Conservation (phyloP, 2,329 filamentous ascomycete species). For the Epichloe typhina region DNA sequence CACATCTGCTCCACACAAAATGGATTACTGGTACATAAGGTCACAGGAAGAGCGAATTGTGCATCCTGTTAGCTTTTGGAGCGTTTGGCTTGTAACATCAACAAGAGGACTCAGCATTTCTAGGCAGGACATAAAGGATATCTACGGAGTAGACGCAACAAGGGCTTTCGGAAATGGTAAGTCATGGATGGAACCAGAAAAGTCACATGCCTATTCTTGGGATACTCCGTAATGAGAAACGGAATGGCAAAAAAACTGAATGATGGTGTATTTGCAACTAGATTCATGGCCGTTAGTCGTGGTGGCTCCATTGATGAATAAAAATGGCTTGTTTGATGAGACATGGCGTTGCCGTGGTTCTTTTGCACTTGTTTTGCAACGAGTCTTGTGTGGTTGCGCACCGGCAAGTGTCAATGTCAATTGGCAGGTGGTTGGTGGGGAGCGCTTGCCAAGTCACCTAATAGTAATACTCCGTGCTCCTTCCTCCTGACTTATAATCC, state of each 20-base stretch:
- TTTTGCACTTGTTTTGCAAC: no score
- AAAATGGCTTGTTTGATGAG: background rate
- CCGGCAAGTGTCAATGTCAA: no score
- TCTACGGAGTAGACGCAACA: background rate
- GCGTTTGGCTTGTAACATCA: conserved; percentile 1
- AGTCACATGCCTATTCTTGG: background rate
- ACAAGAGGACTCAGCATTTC: background rate
- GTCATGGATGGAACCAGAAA: background rate
- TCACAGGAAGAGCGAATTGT: background rate
- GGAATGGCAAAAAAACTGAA: background rate
- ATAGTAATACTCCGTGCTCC: no score
- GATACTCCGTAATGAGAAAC: background rate
- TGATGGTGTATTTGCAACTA: background rate
- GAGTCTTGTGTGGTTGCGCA: no score
- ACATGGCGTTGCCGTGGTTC: no score
- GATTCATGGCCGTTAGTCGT: background rate
- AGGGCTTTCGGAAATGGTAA: background rate
- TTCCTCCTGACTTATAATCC: no score
- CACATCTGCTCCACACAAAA: background rate
- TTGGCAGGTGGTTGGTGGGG: no score
- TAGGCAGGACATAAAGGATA: conserved; percentile 1
- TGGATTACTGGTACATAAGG: background rate
- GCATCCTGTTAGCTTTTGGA: background rate
- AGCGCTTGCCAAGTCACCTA: no score
- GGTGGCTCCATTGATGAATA: background rate